A percentile compares a stretch with the other conserved stretches of the same genome.
Conservation (phyloP, 2,329 filamentous ascomycete genomes). For the Fusarium redolens region DNA sequence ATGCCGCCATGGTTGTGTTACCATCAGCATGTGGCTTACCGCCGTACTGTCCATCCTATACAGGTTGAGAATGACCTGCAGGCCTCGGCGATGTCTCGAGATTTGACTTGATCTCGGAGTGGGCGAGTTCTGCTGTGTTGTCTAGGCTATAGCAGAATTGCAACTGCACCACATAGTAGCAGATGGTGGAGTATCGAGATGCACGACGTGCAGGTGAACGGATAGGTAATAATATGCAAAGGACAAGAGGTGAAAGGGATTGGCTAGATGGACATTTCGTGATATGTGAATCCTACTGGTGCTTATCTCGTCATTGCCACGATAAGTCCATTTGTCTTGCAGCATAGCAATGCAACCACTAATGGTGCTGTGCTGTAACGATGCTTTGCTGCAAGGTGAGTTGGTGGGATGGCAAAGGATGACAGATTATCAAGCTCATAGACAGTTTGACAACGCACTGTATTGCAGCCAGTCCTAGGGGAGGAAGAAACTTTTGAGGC, state of each 20-base stretch:
- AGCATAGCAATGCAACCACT: slow-evolving; percentile 30
- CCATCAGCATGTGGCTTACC: slow-evolving; percentile 42
- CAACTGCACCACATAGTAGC: slow-evolving; percentile 27
- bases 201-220: slow-evolving; percentile 33
- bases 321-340: slow-evolving; percentile 24
- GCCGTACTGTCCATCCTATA: slow-evolving; percentile 12
- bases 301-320: slow-evolving; percentile 30
- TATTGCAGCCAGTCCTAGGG: rapidly evolving
- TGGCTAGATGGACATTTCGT: slow-evolving; percentile 15
- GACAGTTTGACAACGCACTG: slow-evolving; percentile 25
- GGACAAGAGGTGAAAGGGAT: slow-evolving; percentile 12
- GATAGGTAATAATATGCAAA: slow-evolving; percentile 30
- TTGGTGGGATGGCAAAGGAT: slow-evolving; percentile 37
- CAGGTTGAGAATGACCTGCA: slow-evolving; percentile 36
- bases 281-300: slow-evolving; percentile 15
- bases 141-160: slow-evolving; percentile 26
- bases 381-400: slow-evolving; percentile 44
- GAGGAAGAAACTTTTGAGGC: not conserved
- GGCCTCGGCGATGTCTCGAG: slow-evolving; percentile 11
- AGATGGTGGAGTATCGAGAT: slow-evolving; percentile 34
- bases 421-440: slow-evolving; percentile 5
- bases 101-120: slow-evolving; percentile 23
- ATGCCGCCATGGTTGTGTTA: slow-evolving; percentile 30
- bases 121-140: slow-evolving; percentile 21
- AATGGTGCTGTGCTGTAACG: slow-evolving; percentile 38